A percentile compares a stretch with the other conserved stretches of the same genome.
Conservation (phyloP, 352 stramenopile species). For the Pythium monospermum region DNA sequence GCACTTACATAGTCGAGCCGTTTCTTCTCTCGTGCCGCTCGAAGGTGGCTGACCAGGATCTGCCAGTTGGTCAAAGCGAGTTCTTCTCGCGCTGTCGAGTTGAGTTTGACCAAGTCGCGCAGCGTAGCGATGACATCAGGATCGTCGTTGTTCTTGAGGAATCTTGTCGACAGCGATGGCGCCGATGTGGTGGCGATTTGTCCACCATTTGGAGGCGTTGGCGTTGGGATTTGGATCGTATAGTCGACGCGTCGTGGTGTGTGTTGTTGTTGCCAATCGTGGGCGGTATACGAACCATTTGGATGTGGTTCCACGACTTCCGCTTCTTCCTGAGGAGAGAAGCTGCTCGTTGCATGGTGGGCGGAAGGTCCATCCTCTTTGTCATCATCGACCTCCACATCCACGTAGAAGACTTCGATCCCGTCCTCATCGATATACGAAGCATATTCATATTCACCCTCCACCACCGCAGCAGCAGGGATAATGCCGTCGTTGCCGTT, state of each 20-base stretch:
- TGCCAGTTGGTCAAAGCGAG: conserved; percentile 36
- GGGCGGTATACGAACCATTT: too few relatives aligned
- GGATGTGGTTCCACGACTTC: too few relatives aligned
- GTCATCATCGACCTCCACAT: conserved; percentile 24
- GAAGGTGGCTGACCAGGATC: conserved; percentile 37
- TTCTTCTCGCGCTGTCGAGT: conserved; percentile 18
- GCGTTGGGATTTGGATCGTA: conserved; percentile 11
- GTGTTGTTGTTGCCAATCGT: too few relatives aligned
- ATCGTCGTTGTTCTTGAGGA: conserved; percentile 31
- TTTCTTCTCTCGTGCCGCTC: conserved; percentile 19
- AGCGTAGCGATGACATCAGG: conserved; percentile 47
- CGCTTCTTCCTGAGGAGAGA: too few relatives aligned
- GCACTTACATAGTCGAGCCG: conserved; percentile 40
- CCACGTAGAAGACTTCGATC: conserved; percentile 23
- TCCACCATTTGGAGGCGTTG: background rate
- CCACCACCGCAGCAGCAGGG: too few relatives aligned
- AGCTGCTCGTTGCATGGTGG: background rate
- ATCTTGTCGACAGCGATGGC: background rate
- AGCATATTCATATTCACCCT: conserved; percentile 1
- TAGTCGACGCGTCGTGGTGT: background rate
- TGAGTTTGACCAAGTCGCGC: conserved; percentile 36
- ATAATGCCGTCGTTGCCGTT: too few relatives aligned
- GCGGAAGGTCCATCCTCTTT: background rate
- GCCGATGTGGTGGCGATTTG: background rate
- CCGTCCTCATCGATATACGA: conserved; percentile 24